These are phyloP conservation scores for Insectozyma bohioensis DNA, from an alignment of 1,139 yeast genomes.

Conservation along the genomic window DNA sequence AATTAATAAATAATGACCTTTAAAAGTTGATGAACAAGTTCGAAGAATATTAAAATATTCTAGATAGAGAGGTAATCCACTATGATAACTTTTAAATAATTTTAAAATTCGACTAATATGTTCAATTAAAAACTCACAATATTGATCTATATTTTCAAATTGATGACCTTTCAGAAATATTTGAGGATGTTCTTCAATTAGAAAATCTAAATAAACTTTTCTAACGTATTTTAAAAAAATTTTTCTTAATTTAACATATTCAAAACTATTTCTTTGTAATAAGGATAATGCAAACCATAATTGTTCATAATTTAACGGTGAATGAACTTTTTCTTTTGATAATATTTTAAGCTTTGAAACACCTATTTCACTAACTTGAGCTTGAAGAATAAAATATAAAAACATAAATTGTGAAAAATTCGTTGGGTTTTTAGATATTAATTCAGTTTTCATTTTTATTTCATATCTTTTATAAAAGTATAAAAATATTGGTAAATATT, in stretches of 20 bases:
- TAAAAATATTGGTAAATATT: slow-evolving; percentile 6
- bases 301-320: slow-evolving; percentile 17
- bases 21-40: no score
- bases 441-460: background rate
- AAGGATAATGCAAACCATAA: slow-evolving; percentile 22
- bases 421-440: background rate
- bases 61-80: no score
- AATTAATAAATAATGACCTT: no score
- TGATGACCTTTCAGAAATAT: no score
- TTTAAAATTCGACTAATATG: no score
- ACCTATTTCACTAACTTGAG: slow-evolving; percentile 19
- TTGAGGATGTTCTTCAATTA: no score
- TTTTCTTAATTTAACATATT: slow-evolving; percentile 5
- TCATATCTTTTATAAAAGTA: background rate
- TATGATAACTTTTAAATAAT: no score
- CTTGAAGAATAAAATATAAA: slow-evolving; percentile 11
- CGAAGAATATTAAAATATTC: no score
- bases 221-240: no score
- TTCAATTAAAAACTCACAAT: no score
- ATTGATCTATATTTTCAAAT: no score
- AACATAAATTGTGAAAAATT: slow-evolving; percentile 11
- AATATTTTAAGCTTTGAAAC: slow-evolving; percentile 9
- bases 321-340: background rate
- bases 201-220: no score
- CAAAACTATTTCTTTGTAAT: slow-evolving; percentile 9